These are phyloP conservation scores for Platismatia glauca DNA, from an alignment of 495 filamentous ascomycete species.

Conservation along the genomic window DNA sequence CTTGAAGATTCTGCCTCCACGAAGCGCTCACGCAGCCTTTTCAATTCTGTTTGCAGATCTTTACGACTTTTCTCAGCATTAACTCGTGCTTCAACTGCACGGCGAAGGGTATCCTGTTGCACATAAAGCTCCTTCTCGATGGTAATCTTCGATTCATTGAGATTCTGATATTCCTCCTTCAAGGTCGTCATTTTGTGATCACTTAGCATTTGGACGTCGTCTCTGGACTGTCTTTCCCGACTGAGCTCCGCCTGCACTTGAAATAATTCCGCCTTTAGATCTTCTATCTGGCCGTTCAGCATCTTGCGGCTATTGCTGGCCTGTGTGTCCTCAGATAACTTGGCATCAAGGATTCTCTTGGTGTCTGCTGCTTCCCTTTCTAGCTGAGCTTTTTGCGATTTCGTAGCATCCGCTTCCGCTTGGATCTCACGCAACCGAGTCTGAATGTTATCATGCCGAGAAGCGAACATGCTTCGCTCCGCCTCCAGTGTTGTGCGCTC, in stretches of 20 bases:
- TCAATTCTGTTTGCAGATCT: conserved; percentile 77
- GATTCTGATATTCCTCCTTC: conserved; percentile 72
- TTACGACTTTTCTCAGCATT: conserved; percentile 79
- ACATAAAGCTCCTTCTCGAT: conserved; percentile 98
- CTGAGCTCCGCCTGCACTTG: conserved; percentile 81
- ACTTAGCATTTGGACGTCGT: conserved; percentile 85
- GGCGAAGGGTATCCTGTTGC: conserved; percentile 89
- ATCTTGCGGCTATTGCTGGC: conserved; percentile 76
- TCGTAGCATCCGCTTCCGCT: conserved; percentile 79
- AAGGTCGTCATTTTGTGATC: conserved; percentile 79
- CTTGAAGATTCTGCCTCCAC: conserved; percentile 76
- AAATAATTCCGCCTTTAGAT: conserved; percentile 77
- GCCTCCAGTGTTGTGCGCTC: conserved; percentile 70
- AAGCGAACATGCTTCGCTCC: conserved; percentile 57
- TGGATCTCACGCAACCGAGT: conserved; percentile 72
- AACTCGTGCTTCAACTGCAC: conserved; percentile 70
- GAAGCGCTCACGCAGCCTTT: conserved; percentile 72
- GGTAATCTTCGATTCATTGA: conserved; percentile 91
- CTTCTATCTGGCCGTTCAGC: conserved; percentile 77
- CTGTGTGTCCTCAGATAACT: conserved; percentile 81
- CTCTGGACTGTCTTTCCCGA: conserved; percentile 86
- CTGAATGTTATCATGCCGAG: conserved; percentile 73
- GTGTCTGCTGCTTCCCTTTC: conserved; percentile 85
- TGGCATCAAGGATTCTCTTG: conserved; percentile 74
- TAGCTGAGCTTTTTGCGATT: conserved; percentile 69